A percentile compares a stretch with the other conserved stretches of the same genome.
Conservation (phyloP, 1,284 basidiomycete species). For the Cutaneotrichosporon sp. region DNA sequence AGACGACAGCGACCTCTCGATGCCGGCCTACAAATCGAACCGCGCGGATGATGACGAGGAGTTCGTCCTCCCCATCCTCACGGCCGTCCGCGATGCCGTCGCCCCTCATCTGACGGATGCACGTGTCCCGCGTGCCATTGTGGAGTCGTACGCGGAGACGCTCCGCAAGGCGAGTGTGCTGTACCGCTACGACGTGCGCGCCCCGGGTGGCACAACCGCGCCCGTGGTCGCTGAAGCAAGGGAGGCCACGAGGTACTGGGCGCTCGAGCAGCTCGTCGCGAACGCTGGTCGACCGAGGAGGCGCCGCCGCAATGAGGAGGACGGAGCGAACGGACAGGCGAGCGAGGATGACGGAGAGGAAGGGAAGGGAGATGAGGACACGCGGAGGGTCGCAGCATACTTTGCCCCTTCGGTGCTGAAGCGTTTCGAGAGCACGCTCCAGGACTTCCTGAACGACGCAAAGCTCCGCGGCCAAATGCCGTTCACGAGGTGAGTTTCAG, state of each 20-base stretch:
- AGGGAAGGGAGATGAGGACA: not conserved
- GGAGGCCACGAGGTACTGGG: slow-evolving; percentile 91
- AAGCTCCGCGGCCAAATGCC: slow-evolving; percentile 76
- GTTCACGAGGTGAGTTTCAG: slow-evolving; percentile 66
- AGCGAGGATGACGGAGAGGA: not conserved
- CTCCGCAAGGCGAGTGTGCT: slow-evolving; percentile 74
- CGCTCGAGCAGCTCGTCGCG: slow-evolving; percentile 77
- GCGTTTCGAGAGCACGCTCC: slow-evolving; percentile 68
- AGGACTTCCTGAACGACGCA: slow-evolving; percentile 76
- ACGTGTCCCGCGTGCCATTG: slow-evolving; percentile 70
- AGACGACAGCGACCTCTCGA: slow-evolving; percentile 62
- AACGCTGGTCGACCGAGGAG: not conserved
- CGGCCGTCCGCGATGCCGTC: slow-evolving; percentile 73
- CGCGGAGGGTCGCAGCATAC: slow-evolving; percentile 13
- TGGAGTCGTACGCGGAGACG: slow-evolving; percentile 67
- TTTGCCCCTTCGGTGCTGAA: slow-evolving; percentile 59
- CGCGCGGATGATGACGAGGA: slow-evolving; percentile 80
- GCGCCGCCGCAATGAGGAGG: not conserved
- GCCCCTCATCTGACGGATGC: slow-evolving; percentile 69
- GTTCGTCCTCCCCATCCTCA: slow-evolving; percentile 80
- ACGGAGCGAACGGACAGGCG: too few species aligned
- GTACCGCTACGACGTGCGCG: slow-evolving; percentile 54
- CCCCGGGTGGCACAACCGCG: slow-evolving; percentile 36
- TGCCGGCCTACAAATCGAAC: slow-evolving; percentile 28
- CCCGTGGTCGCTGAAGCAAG: slow-evolving; percentile 59